Conservation (phyloP, 768 basidiomycete genomes). For the Boletellus ananiceps region DNA sequence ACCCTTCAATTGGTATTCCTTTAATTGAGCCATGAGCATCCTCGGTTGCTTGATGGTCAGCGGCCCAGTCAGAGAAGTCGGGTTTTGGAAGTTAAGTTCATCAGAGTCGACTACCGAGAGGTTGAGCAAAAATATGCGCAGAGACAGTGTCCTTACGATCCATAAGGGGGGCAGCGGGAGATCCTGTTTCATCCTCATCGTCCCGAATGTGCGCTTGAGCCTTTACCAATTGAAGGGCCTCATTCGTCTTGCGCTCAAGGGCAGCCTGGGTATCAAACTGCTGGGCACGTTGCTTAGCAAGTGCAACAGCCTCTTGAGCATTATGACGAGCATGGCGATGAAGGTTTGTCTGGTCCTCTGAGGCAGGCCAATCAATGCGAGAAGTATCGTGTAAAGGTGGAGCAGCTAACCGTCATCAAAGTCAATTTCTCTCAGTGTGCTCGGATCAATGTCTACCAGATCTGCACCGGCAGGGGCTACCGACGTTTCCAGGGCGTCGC, state of each 20-base stretch:
- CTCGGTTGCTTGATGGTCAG: slow-evolving; percentile 87
- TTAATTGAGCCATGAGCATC: slow-evolving; percentile 94
- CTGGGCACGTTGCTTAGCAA: slow-evolving; percentile 73
- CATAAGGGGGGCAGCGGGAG: slow-evolving; percentile 48
- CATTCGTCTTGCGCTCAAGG: slow-evolving; percentile 73
- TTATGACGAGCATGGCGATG: slow-evolving; percentile 81
- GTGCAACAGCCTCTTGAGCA: slow-evolving; percentile 81
- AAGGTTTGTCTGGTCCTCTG: slow-evolving; percentile 86
- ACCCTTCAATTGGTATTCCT: slow-evolving; percentile 98
- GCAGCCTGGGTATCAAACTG: slow-evolving; percentile 86
- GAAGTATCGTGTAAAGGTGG: not conserved
- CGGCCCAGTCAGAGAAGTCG: slow-evolving; percentile 80
- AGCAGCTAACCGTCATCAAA: slow-evolving; percentile 78
- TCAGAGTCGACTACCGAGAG: slow-evolving; percentile 75
- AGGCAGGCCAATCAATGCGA: slow-evolving; percentile 2
- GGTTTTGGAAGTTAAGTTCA: slow-evolving; percentile 99
- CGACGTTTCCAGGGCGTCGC: slow-evolving; percentile 41
- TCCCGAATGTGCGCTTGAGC: slow-evolving; percentile 41
- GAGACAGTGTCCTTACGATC: slow-evolving; percentile 52
- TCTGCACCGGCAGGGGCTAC: slow-evolving; percentile 54
- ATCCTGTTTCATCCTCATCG: slow-evolving; percentile 36
- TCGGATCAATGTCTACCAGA: slow-evolving; percentile 49
- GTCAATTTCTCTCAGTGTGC: slow-evolving; percentile 66
- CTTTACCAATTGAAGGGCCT: slow-evolving; percentile 67
- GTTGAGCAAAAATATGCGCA: slow-evolving; percentile 2